Conservation (phyloP, 305 asterid species). For the Fraxinus albicans region DNA sequence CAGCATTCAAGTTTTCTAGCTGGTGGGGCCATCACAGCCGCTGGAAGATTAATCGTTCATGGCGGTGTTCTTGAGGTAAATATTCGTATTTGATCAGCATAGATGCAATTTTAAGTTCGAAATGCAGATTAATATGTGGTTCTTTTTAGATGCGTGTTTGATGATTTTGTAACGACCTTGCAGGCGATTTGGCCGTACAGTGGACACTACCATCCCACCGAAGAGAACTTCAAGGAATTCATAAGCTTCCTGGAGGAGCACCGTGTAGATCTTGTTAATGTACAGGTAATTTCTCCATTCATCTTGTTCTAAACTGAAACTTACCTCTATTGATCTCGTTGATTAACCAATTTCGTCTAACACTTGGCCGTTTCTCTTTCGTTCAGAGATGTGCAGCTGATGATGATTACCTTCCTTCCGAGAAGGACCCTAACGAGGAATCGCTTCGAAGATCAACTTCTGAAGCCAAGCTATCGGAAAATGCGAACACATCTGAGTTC, state of each 20-base stretch:
- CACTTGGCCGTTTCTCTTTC: conserved; percentile 1
- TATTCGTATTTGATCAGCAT: background rate
- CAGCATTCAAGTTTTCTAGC: conserved; percentile 72
- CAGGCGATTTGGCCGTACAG: background rate
- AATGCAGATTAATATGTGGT: conserved; percentile 34
- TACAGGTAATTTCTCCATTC: conserved; percentile 9
- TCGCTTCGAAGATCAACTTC: conserved; percentile 23
- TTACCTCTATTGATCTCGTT: background rate
- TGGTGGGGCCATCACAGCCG: conserved; percentile 64
- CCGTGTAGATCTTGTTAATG: conserved; percentile 44
- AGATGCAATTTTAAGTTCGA: conserved; percentile 17
- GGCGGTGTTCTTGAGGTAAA: conserved; percentile 42
- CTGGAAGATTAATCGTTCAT: conserved; percentile 58
- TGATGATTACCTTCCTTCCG: conserved; percentile 52
- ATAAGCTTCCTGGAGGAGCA: background rate
- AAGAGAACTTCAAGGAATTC: conserved; percentile 46
- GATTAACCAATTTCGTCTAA: background rate
- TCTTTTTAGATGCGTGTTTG: background rate
- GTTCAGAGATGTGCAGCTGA: conserved; percentile 76
- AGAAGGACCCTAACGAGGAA: conserved; percentile 32
- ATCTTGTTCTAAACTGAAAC: background rate
- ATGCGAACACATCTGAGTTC: background rate
- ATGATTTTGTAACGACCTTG: background rate
- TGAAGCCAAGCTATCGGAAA: conserved; percentile 20
- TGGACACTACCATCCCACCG: conserved; percentile 41